A percentile compares a stretch with the other conserved stretches of the same genome.
Conservation (phyloP, 305 asterid genomes). For the Plantago rigida region DNA sequence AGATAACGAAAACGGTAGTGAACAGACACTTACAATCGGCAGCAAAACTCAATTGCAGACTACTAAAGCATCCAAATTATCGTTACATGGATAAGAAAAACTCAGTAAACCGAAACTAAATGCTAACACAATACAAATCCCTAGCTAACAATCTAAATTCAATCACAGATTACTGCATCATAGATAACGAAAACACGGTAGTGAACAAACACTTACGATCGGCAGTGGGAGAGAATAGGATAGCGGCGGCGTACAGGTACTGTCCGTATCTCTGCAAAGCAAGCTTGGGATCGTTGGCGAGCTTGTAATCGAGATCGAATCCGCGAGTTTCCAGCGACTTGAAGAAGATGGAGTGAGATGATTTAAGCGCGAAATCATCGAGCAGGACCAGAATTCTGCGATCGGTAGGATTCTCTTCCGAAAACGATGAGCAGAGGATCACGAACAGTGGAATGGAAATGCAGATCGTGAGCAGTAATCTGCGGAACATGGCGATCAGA, state of each 20-base stretch:
- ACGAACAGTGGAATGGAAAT: slow-evolving; percentile 25
- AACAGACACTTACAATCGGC: not conserved
- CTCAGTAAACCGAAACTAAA: no score
- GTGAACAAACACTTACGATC: slow-evolving; percentile 41
- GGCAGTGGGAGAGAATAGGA: slow-evolving; percentile 56
- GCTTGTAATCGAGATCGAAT: slow-evolving; percentile 57
- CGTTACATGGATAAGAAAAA: not conserved
- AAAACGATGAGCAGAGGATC: slow-evolving; percentile 42
- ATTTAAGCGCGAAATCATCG: slow-evolving; percentile 56
- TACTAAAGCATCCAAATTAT: no score
- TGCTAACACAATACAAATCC: no score
- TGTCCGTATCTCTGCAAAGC: slow-evolving; percentile 62
- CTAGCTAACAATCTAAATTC: not conserved
- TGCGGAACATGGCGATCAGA: slow-evolving; percentile 28
- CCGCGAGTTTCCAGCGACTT: slow-evolving; percentile 47
- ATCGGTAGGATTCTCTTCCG: slow-evolving; percentile 60
- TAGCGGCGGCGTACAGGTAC: slow-evolving; percentile 52
- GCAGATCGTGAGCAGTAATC: slow-evolving; percentile 8
- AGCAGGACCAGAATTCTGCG: slow-evolving; percentile 58
- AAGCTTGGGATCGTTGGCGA: slow-evolving; percentile 67
- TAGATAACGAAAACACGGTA: not conserved
- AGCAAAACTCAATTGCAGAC: not conserved
- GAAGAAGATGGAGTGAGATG: slow-evolving; percentile 68
- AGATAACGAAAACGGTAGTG: no score
- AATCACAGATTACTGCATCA: not conserved